Base-by-base conservation (phyloP, 139 green algal species). In the Chloropicon primus region DNA sequence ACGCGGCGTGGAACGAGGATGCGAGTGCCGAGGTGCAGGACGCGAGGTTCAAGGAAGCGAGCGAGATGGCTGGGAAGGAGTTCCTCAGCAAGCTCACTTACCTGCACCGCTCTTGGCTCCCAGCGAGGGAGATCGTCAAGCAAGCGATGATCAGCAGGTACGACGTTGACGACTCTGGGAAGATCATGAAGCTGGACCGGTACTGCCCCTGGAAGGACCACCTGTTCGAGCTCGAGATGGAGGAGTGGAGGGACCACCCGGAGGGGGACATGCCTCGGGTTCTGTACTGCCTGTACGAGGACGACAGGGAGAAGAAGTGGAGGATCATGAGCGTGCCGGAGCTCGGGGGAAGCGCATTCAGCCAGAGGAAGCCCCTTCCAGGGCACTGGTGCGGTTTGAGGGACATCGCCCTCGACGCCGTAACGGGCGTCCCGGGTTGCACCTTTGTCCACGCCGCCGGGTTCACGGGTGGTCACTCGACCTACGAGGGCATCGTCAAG, bases 181-280 rank as follows among this genome's bases (percentile, higher is more conserved):
- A 62, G 41, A 62, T 62, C 41, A 5, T 62, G 10, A 28, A 27
- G 71, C 83, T 94, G 2, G 77, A 73, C 28, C 74, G 53, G 24
- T 86, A 79, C 53, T 91, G 87, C 74, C 94, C 96, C 26, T 99
- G 96, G 96, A 98, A 99, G 85, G 89, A 95, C 72, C 96, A 99
- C 82, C 82, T 99, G 81, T 93, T 93, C 79, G 80, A 91, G 28
- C 84, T 99, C 22, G 96, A 99, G 87, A 77, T 90, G 76, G 94
- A 98, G 89, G 72, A 89, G 29, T 86, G 81, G 2, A 77, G 94
- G 0, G 41, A 5, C 10, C 10, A n/a, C 10, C 41, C 41, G 41
- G 54, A 77, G 22, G 79, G 80, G 1, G 17, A 84, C 21, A 71
- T 92, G 29, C 41, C 5, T 17, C 10, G 17, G 41, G 41, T 62